Base-by-base conservation (phyloP, 179 eudicot species). In the Patellifolia procumbens region DNA sequence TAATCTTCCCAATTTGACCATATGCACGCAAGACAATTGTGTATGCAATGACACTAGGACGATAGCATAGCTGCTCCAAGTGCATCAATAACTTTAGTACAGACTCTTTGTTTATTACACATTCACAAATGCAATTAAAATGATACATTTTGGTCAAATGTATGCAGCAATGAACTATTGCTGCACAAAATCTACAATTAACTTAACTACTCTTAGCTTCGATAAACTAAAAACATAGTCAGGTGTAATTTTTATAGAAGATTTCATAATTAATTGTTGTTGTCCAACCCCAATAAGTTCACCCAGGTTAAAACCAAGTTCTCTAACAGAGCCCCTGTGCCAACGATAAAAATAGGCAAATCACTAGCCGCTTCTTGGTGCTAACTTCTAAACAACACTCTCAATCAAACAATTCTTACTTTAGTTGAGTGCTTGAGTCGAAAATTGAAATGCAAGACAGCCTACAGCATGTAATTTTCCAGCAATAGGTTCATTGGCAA, bases 1-100 rank as follows among this genome's bases (percentile, higher is more conserved):
- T 89, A 71, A 94, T 83, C 86, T 94, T 94, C 60, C 97, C 98
- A 82, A 87, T 89, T 91, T 89, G 94, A 64, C 98, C 97, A 74
- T 92, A 94, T 19, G 90, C 87, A 53, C 96, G 97, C 73, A 94
- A 85, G 72, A 89, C 87, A 71, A 94, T 89, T 19, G 98, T 94
- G 76, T 94, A 94, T 31, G 85, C 94, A 53, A 94, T 86, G 24
- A 92, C 92, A 82, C 91, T 86, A 20, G 97, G 98, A 39, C 83
- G 88, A 85, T 94, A 94, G 84, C 91, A 78, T 42, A 94, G 83
- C 97, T 94, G 97, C 79, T 89, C 86, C 82, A 85, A 64, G 79
- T 52, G 80, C 80, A 78, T 61, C 77, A 87, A 79, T 74, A 43
- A 68, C 31, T 76, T 82, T 62, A 79, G 82, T 68, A 79, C 68